Evolutionary conservation across 2,329 filamentous ascomycete genomes (phyloP), one percentile per base, ranked within the genome.

Genomic region (Didymella keratinophila): DNA sequence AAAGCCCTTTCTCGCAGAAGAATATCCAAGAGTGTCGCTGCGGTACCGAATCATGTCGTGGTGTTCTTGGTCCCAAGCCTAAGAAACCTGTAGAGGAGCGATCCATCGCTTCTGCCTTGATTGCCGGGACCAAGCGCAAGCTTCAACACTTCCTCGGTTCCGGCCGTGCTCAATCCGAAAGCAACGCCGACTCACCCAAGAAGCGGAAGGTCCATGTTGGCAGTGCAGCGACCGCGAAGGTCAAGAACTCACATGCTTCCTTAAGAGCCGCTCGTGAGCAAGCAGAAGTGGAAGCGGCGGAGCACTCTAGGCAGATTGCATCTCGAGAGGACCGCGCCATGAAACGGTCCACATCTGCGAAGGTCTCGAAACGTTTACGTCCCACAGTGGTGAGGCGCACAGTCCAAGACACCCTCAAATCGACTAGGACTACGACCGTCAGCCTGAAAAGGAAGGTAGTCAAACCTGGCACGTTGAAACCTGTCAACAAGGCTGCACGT

Each of bases 21-120:
- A 88, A 87, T 64, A 84, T 87, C 34, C 87, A 89, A 71, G 74
- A 82, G 62, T 90, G 87, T 69, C 83, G 84, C 55, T 90, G 87
- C 69, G 87, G 87, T 28, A 81, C 86, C 9, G 71, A 79, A 9
- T 83, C 81, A 34, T 90, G 87, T 67, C 83, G 87, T 62, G 87
- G 87, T 46, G 81, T 87, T 37, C 78, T 90, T 34, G 86, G 85
- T 12, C 83, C 83, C 10, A 82, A 80, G 51, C 80, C 82, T 4
- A 84, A 83, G 68, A 82, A 84, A 51, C 79, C 78, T 9, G 60
- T 66, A 30, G 71, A 76, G 49, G 68, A 75, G 32, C 73, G 68
- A 50, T 71, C 65, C n/a, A 49, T 74, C 12, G 60, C 68, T n/a
- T 66, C 71, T n/a, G 49, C 66, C 21, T 34, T 75, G 20, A 58